A percentile compares a stretch with the other conserved stretches of the same genome.
Evolutionary conservation across 208 protist genomes (phyloP).

Genomic region (Crithidia expoeki): DNA sequence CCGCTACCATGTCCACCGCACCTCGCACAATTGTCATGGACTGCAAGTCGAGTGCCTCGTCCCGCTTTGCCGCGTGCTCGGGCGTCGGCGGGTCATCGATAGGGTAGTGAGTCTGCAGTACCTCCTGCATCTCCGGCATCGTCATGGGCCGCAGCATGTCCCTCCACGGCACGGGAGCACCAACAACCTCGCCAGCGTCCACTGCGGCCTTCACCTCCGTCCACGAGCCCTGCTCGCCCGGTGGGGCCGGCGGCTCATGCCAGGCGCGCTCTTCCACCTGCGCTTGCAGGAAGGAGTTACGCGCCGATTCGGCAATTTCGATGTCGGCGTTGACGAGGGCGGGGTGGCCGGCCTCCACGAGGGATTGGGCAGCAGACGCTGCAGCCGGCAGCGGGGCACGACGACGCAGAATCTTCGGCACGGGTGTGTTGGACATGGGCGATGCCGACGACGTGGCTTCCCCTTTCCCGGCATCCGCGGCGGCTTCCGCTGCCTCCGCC

Average conservation of each 20-base stretch:
- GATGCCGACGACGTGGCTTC: background rate
- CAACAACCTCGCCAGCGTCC: conserved; percentile 71
- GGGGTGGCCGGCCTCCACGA: conserved; percentile 82
- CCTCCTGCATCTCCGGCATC: conserved; percentile 70
- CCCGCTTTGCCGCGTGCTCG: conserved; percentile 60
- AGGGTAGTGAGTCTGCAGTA: conserved; percentile 43
- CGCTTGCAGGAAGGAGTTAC: conserved; percentile 74
- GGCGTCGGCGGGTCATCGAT: conserved; percentile 77
- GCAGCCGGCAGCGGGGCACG: conserved; percentile 66
- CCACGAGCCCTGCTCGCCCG: conserved; percentile 87
- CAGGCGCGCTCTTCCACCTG: conserved; percentile 88
- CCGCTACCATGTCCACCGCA: conserved; percentile 59
- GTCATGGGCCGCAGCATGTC: conserved; percentile 79
- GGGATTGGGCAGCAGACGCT: conserved; percentile 61
- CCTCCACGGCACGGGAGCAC: conserved; percentile 45
- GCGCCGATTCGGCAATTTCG: conserved; percentile 67
- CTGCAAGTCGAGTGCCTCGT: conserved; percentile 62
- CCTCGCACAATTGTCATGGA: conserved; percentile 72
- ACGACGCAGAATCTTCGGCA: conserved; percentile 76
- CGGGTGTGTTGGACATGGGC: conserved; percentile 5
- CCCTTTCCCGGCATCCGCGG: background rate
- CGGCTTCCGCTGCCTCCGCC: background rate
- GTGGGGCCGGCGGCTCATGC: conserved; percentile 85
- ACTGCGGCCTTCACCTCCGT: conserved; percentile 81
- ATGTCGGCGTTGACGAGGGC: conserved; percentile 66